These are phyloP conservation scores for Lepiota brunneoincarnata DNA, from an alignment of 768 basidiomycete species.

Conservation along the genomic window DNA sequence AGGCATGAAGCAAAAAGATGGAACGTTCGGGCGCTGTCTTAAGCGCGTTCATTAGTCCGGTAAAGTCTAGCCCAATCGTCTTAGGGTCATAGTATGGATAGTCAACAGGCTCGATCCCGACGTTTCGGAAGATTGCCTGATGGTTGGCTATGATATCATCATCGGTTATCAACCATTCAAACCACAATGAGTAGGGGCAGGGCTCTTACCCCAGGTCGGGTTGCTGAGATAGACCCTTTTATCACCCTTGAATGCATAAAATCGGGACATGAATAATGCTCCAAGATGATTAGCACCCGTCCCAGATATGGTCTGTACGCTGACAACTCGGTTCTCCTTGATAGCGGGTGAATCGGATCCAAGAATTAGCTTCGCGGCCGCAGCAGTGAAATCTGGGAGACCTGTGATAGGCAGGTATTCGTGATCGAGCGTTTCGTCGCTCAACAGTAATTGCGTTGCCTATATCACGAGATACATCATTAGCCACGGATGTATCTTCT, in stretches of 20 bases:
- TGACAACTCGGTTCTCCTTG: constrained; percentile 65
- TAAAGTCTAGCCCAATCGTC: constrained; percentile 84
- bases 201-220: constrained; percentile 86
- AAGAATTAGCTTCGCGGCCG: constrained; percentile 81
- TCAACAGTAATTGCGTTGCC: constrained; percentile 73
- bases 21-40: constrained; percentile 69
- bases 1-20: constrained; percentile 88
- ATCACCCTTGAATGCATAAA: constrained; percentile 70
- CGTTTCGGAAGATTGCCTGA: constrained; percentile 86
- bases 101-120: constrained; percentile 79
- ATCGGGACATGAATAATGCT: constrained; percentile 80
- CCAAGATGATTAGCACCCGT: constrained; percentile 96
- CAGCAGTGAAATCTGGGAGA: constrained; percentile 74
- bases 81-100: constrained; percentile 95
- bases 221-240: constrained; percentile 83
- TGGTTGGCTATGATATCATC: constrained; percentile 64
- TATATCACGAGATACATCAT: constrained; percentile 23
- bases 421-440: constrained; percentile 75
- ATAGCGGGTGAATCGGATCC: constrained; percentile 71
- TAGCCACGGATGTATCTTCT: neutral
- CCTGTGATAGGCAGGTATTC: constrained; percentile 94
- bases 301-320: constrained; percentile 92
- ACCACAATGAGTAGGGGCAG: constrained; percentile 2
- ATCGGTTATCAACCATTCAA: constrained; percentile 7
- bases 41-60: constrained; percentile 60